Conservation (phyloP, 163 green algal genomes). For the Smithsoniella earleae region DNA sequence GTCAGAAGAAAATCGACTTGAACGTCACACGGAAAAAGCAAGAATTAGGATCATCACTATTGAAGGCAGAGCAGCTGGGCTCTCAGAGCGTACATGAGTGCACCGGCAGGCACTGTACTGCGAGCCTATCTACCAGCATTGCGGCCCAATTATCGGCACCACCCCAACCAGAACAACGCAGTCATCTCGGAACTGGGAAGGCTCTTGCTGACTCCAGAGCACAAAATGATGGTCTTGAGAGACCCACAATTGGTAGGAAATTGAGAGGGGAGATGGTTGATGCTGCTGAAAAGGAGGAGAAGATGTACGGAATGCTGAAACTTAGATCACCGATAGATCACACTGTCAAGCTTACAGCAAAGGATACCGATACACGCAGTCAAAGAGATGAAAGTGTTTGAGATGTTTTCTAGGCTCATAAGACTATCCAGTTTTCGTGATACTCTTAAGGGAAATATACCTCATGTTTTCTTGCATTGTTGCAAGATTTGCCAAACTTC, state of each 20-base stretch:
- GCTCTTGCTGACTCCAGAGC: not conserved
- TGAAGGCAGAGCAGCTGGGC: not conserved
- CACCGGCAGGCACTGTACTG: not conserved
- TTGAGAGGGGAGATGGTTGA: not conserved
- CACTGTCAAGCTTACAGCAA: not conserved
- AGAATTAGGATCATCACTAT: not conserved
- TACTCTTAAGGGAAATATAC: too few species aligned
- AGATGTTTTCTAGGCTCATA: too few species aligned
- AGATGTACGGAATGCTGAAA: not conserved
- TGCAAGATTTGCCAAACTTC: too few species aligned
- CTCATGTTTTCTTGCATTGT: too few species aligned
- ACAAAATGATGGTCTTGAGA: not conserved
- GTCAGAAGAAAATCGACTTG: not conserved
- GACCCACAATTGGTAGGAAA: not conserved
- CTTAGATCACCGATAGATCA: not conserved
- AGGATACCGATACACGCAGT: not conserved
- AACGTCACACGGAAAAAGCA: not conserved
- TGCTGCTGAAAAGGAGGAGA: not conserved
- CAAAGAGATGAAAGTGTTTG: too few species aligned
- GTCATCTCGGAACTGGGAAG: not conserved
- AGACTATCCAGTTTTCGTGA: too few species aligned
- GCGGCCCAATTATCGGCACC: not conserved
- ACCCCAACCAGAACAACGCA: not conserved
- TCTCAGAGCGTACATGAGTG: not conserved
- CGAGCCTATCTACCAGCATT: not conserved